Percentiles rank a stretch among this genome's conserved stretches.
These are phyloP conservation scores for Tilletia walkeri DNA, from an alignment of 1,284 basidiomycete species.

Conservation along the genomic window DNA sequence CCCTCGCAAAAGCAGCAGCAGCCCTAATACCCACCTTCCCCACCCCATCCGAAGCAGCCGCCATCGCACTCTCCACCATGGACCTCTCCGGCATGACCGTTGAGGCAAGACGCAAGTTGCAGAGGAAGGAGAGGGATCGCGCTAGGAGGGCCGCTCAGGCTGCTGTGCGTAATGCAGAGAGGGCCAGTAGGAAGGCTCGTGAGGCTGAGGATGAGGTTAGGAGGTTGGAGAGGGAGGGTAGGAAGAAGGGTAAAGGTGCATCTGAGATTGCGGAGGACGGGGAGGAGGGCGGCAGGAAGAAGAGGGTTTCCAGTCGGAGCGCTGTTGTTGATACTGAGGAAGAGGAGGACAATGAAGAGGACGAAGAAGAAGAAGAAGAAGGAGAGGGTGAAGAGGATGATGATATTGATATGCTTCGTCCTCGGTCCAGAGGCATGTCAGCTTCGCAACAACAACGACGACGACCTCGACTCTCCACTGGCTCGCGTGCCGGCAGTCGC, in stretches of 20 bases:
- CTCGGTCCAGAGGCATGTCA: too few relatives aligned
- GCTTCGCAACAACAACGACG: too few relatives aligned
- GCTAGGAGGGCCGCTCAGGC: not conserved
- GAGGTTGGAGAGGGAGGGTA: slow-evolving; percentile 1
- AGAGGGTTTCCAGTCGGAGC: not conserved
- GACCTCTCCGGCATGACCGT: slow-evolving; percentile 16
- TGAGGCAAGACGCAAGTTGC: slow-evolving; percentile 9
- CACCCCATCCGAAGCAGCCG: slow-evolving; percentile 13
- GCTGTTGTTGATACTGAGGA: not conserved
- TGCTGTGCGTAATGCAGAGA: slow-evolving; percentile 10
- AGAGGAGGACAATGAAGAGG: not conserved
- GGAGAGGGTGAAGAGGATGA: not conserved
- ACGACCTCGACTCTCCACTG: too few relatives aligned
- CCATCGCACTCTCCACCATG: slow-evolving; percentile 7
- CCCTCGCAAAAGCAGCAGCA: not conserved
- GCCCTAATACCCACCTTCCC: slow-evolving; percentile 5
- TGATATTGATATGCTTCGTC: too few relatives aligned
- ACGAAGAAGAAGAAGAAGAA: not conserved
- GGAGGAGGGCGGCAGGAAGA: not conserved
- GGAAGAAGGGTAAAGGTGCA: not conserved
- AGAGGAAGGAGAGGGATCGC: slow-evolving; percentile 9
- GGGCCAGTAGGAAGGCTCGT: not conserved
- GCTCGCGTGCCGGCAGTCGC: too few relatives aligned
- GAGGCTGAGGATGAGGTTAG: slow-evolving; percentile 14
- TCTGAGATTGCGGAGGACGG: too few relatives aligned